phyloP scores from a whole-genome alignment of 192 early-diverging fungal species.

The Coemansia sp. region DNA sequence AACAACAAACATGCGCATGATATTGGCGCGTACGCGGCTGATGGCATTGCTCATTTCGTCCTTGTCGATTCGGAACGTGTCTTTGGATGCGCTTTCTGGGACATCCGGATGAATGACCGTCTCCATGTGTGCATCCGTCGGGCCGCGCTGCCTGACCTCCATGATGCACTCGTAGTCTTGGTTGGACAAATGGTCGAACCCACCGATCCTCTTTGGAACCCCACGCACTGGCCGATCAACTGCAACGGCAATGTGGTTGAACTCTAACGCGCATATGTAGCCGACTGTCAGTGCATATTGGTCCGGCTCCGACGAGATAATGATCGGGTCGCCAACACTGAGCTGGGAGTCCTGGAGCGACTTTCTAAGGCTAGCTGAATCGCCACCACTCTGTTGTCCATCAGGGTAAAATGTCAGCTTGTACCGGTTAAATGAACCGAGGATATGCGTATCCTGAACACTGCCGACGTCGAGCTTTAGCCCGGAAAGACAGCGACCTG shows the following conservation, averaged over 20 bases:
- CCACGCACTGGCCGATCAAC: slow-evolving; percentile 70
- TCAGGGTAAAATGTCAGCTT: slow-evolving; percentile 25
- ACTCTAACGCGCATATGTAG: slow-evolving; percentile 60
- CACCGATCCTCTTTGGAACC: slow-evolving; percentile 52
- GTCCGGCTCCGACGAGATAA: slow-evolving; percentile 73
- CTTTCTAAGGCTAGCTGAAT: not conserved
- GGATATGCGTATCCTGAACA: slow-evolving; percentile 27
- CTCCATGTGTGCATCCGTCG: slow-evolving; percentile 8
- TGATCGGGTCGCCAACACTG: slow-evolving; percentile 72
- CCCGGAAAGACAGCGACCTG: slow-evolving; percentile 47
- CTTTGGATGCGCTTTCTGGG: slow-evolving; percentile 33
- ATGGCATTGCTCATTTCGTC: slow-evolving; percentile 77
- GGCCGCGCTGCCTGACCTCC: slow-evolving; percentile 32
- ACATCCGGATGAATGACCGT: slow-evolving; percentile 29
- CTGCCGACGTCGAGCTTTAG: slow-evolving; percentile 33
- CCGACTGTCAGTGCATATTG: slow-evolving; percentile 79
- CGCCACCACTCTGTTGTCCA: not conserved
- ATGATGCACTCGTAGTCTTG: slow-evolving; percentile 58
- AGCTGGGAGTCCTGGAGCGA: slow-evolving; percentile 46
- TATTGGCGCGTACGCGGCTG: slow-evolving; percentile 67
- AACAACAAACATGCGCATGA: slow-evolving; percentile 68
- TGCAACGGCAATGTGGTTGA: slow-evolving; percentile 55
- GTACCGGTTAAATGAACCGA: slow-evolving; percentile 41
- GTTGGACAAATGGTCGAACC: slow-evolving; percentile 59
- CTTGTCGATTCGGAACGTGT: slow-evolving; percentile 73